These are phyloP conservation scores for Microbotryum silenes-acaulis DNA, from an alignment of 1,284 basidiomycete species.

Conservation along the genomic window DNA sequence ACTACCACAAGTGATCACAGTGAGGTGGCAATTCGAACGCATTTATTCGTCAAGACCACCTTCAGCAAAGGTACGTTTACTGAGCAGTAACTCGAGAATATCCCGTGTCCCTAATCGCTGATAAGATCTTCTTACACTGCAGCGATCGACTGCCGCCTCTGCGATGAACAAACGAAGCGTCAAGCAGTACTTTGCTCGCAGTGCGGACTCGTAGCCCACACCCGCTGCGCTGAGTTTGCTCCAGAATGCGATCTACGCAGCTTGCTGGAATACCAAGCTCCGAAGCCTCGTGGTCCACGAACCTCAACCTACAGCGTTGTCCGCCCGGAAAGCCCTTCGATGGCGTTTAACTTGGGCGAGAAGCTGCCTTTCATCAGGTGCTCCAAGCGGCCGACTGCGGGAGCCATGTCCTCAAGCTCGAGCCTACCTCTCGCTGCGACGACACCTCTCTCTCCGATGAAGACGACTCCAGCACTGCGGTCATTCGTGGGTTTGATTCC, in stretches of 20 bases:
- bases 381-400: too few relatives aligned
- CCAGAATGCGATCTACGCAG: slow-evolving; percentile 69
- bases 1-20: background rate
- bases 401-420: too few relatives aligned
- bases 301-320: too few relatives aligned
- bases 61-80: slow-evolving; percentile 73
- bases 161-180: slow-evolving; percentile 70
- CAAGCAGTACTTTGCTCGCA: slow-evolving; percentile 78
- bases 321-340: too few relatives aligned
- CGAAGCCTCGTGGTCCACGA: too few relatives aligned
- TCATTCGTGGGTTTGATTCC: too few relatives aligned
- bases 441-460: too few relatives aligned
- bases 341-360: too few relatives aligned
- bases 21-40: slow-evolving; percentile 37
- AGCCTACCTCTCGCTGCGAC: too few relatives aligned
- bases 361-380: too few relatives aligned
- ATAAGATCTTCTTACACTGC: slow-evolving; percentile 22
- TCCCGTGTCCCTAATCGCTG: slow-evolving; percentile 2
- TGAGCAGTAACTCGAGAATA: background rate
- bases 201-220: slow-evolving; percentile 81
- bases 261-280: too few relatives aligned
- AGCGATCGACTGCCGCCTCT: slow-evolving; percentile 84
- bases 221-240: slow-evolving; percentile 65
- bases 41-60: slow-evolving; percentile 81
- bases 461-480: too few relatives aligned